phyloP scores from a whole-genome alignment of 169 alveolate genomes.

The Theileria sp. region DNA sequence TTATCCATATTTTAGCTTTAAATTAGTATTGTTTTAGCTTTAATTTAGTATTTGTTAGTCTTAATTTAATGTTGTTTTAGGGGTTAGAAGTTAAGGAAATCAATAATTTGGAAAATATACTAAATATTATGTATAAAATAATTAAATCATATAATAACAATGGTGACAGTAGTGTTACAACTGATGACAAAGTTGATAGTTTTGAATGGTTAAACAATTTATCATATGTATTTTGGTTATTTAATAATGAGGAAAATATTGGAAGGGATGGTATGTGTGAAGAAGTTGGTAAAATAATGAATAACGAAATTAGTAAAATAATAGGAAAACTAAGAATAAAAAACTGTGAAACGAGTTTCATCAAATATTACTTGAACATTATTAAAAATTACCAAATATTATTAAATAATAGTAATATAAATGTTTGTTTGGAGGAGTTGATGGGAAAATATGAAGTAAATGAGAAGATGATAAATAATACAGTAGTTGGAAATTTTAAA shows the following conservation, averaged over 20 bases:
- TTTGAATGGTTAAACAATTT: background rate
- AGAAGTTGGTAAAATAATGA: background rate
- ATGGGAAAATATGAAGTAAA: background rate
- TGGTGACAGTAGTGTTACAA: background rate
- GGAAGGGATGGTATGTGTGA: background rate
- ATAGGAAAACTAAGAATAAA: background rate
- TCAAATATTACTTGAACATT: background rate
- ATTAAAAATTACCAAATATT: background rate
- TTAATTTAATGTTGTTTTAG: background rate
- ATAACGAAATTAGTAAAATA: conserved; percentile 25
- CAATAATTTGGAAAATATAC: background rate
- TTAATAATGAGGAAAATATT: background rate
- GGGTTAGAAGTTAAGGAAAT: background rate
- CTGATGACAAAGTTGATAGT: background rate
- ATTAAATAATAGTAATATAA: conserved; percentile 1
- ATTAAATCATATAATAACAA: too few species aligned
- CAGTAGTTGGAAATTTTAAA: background rate
- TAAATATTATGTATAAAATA: background rate
- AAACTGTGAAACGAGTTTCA: background rate
- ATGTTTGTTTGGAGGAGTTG: background rate
- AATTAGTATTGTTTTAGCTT: too few species aligned
- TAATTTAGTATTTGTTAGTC: too few species aligned
- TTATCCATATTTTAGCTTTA: too few species aligned
- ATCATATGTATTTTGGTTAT: background rate
- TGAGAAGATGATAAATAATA: background rate